Base-by-base conservation (phyloP, 768 basidiomycete species). In the Lactarius sp. region DNA sequence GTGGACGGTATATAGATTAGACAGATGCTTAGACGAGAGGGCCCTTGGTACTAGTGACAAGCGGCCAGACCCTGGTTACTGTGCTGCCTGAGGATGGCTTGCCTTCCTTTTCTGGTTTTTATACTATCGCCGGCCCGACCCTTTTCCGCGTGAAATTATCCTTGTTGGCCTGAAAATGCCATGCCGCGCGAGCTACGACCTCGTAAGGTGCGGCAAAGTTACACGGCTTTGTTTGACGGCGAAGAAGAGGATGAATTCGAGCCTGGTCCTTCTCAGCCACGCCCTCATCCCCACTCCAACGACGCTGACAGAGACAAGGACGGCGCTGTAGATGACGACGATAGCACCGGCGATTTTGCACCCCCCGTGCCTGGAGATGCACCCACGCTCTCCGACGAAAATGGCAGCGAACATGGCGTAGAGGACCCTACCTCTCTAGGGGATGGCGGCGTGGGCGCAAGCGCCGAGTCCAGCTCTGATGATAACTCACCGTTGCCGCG, bases 151-250 rank as follows among this genome's bases (percentile, higher is more conserved):
- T 27, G 27, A 27, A 27, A 27, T 27, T 27, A 27, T 1, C 22
- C 22, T 27, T 27, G 27, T 27, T 27, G 27, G 42, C 4, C 42
- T 44, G 5, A 16, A 2, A 14, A 37, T 39, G 71, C 67, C 55
- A 88, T 88, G 86, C 65, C 80, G 16, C 79, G 84, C 41, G 72
- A 80, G 52, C 77, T 88, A 49, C 81, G 86, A 22, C 79, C 82
- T 20, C 78, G 87, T 58, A 83, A 79, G 58, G 75, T 78, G 22
- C 78, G 76, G 50, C 78, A 77, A 37, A 83, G 76, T 69, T 88
- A 88, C 73, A 74, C 77, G 0, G 65, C 69, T 27, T 65, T 81
- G 22, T 73, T 75, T 39, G 75, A 69, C 4, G 62, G 73, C 37
- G 78, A 73, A 1, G 68, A 68, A 33, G 74, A 77, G 20, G 73